phyloP scores from a whole-genome alignment of 148 eudicot genomes.

The Arbutus unedo region DNA sequence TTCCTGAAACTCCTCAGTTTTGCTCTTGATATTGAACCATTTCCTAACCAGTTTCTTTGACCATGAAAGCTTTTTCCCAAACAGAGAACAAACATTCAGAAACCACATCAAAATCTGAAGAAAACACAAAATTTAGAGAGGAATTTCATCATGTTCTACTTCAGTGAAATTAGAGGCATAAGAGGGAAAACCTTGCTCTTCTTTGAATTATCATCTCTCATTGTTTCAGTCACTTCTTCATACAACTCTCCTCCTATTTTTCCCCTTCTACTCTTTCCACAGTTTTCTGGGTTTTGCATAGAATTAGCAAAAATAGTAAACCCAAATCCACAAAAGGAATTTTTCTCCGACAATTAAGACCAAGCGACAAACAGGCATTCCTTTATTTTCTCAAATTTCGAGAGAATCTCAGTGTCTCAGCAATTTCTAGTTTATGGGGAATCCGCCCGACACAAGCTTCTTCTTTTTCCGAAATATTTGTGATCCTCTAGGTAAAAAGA shows the following conservation, averaged over 20 bases:
- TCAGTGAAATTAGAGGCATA: not conserved
- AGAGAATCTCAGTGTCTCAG: not conserved
- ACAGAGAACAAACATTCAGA: constrained; percentile 20
- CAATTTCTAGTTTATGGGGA: not conserved
- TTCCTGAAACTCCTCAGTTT: constrained; percentile 55
- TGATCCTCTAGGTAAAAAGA: not conserved
- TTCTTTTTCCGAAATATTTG: not conserved
- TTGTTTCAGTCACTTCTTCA: constrained; percentile 71
- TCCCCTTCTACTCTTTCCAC: constrained; percentile 9
- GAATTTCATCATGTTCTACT: not conserved
- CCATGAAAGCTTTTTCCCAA: constrained; percentile 76
- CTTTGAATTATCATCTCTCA: constrained; percentile 75
- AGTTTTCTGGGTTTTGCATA: constrained; percentile 5
- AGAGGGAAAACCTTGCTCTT: constrained; percentile 72
- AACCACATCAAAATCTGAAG: constrained; percentile 11
- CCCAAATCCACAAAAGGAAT: not conserved
- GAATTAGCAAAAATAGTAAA: not conserved
- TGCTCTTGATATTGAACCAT: constrained; percentile 88
- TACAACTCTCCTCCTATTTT: constrained; percentile 31
- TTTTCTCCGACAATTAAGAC: not conserved
- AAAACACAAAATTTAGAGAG: constrained; percentile 8
- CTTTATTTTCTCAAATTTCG: not conserved
- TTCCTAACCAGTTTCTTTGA: constrained; percentile 76
- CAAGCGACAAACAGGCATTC: constrained; percentile 6
- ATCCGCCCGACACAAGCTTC: constrained; percentile 9